phyloP scores from a whole-genome alignment of 345 rosid genomes.

The Geranium rotundifolium region DNA sequence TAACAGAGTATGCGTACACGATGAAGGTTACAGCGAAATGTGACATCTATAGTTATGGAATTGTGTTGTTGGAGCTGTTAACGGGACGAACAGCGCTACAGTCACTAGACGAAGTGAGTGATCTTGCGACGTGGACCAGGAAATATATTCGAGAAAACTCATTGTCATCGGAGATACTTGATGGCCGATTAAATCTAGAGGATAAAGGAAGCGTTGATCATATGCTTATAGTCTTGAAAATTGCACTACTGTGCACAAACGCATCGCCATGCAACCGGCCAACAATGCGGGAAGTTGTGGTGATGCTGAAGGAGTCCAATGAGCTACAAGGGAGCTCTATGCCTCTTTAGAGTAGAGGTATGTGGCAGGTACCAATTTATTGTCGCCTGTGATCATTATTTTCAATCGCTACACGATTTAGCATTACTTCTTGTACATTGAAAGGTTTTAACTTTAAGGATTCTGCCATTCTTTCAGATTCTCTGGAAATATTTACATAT shows the following conservation, averaged over 20 bases:
- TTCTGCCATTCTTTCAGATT: too few species aligned
- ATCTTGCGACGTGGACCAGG: conserved; percentile 23
- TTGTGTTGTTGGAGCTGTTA: conserved; percentile 1
- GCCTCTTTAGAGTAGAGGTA: too few species aligned
- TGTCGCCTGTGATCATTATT: too few species aligned
- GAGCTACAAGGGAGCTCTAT: conserved; percentile 13
- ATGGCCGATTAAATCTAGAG: conserved; percentile 10
- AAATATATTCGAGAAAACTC: not conserved
- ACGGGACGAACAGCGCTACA: conserved; percentile 22
- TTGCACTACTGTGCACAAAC: conserved; percentile 24
- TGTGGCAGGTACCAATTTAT: too few species aligned
- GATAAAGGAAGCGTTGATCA: conserved; percentile 6
- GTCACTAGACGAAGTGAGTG: conserved; percentile 22
- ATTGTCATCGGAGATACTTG: conserved; percentile 15
- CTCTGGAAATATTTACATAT: too few species aligned
- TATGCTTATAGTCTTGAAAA: conserved; percentile 17
- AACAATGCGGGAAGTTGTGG: conserved; percentile 25
- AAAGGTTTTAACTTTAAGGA: too few species aligned
- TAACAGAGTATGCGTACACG: conserved; percentile 25
- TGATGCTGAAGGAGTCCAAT: conserved; percentile 24
- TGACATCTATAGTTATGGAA: conserved; percentile 28
- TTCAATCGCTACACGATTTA: too few species aligned
- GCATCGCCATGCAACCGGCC: conserved; percentile 20
- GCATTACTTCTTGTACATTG: too few species aligned
- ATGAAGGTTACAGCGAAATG: conserved; percentile 26